Base-by-base conservation (phyloP, 2,329 filamentous ascomycete genomes). In the Penicillium sp. region DNA sequence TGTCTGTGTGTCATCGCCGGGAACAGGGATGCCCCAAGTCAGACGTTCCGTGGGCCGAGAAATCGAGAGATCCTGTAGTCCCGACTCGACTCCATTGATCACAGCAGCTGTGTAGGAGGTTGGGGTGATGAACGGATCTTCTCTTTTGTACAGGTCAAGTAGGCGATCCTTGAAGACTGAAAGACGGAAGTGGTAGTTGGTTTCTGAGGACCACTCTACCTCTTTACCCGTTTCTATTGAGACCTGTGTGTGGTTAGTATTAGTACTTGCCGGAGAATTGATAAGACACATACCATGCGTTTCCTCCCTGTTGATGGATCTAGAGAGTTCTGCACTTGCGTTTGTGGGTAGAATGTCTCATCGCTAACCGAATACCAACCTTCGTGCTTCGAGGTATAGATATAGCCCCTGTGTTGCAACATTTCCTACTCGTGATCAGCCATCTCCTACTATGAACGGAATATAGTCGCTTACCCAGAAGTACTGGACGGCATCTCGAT, bases 311-410 rank as follows among this genome's bases (percentile, higher is more conserved):
- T 96, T 44, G 86, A 81, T 5, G 91, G 89, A 62, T 92, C 89
- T 37, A 94, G 77, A 49, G 86, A 84, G 42, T 88, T 82, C 67
- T 91, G 85, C 26, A 97, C 85, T 67, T 86, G 79, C 7, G 85
- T 84, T 51, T 88, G 83, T 0, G 93, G 91, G 71, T 97, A 97
- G 75, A 96, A 99, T 38, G 93, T 93, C 80, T 99, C 94, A 72
- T 99, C 94, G 72, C 90, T 92, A 52, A 99, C 88, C 54, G 89
- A 94, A 73, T 99, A 99, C 94, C 94, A 99, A 2, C 94, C 94
- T 70, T 91, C 85, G 67, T 97, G 94, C 64, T 89, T 90, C 11
- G 86, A 85, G 67, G 89, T 86, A 75, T 97, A 97, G 52, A 97
- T 88, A 58, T 89, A 87, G 9, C 89, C 88, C 45, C 83, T 81